Base-by-base conservation (phyloP, 2,329 filamentous ascomycete species). In the Exophiala sp. region DNA sequence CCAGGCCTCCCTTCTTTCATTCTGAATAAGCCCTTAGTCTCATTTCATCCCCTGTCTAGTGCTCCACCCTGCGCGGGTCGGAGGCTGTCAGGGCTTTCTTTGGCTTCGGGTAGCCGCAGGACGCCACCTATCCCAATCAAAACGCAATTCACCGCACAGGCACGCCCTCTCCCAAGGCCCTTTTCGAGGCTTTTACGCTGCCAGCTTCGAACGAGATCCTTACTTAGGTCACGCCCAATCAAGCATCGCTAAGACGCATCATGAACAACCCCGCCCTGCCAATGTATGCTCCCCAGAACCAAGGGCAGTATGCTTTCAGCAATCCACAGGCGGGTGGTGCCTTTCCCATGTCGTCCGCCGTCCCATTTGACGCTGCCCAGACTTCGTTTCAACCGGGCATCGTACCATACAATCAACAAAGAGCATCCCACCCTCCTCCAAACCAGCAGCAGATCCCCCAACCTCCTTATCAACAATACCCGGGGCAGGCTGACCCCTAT, bases 221-320 rank as follows among this genome's bases (percentile, higher is more conserved):
- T 58, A 57, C 46, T 44, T 52, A 42, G 54, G 45, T 48, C 45
- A 42, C 32, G 40, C 47, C 56, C 58, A 59, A 58, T 59, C 56
- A 59, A 54, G 21, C 53, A 36, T 44, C 45, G 46, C 43, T 54
- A 46, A 48, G 47, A 41, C 24, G 24, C 32, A 60, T 57, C 59
- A 63, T 59, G 57, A 60, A 60, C 49, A 59, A 64, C 62, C 61
- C 62, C 62, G 59, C 56, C 57, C 48, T 59, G 50, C 60, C 54
- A 47, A 34, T 50, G 47, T 60, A 58, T 50, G 56, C 36, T 51
- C 32, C 57, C 20, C 54, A 60, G 40, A 52, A 36, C 34, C 52
- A 45, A 43, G 41, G 33, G 12, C 47, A 46, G 21, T 54, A 58
- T 44, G 52, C 45, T 49, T 60, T 52, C 48, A 57, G 29, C 48